These are phyloP conservation scores for Thelonectria rubi DNA, from an alignment of 2,329 filamentous ascomycete genomes.

Conservation along the genomic window DNA sequence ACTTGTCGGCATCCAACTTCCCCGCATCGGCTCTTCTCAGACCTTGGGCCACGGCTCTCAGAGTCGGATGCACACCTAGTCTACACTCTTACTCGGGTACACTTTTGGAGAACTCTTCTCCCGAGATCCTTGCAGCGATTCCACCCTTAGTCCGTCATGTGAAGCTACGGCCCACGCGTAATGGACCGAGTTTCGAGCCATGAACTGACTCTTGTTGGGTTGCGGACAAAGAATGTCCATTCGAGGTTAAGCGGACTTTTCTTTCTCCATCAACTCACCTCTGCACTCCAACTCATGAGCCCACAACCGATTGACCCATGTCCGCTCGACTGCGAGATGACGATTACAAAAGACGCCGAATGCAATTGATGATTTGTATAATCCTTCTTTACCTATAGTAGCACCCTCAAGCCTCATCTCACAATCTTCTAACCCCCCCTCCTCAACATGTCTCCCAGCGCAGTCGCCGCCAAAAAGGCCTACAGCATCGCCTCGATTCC, in stretches of 20 bases:
- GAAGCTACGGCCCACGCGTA: neutral
- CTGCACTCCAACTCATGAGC: neutral
- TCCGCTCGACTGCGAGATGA: conserved; percentile 3
- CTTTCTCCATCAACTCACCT: conserved; percentile 15
- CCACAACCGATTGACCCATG: conserved; percentile 24
- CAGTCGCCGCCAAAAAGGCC: conserved; percentile 40
- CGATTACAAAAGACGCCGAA: conserved; percentile 29
- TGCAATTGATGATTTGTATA: conserved; percentile 12
- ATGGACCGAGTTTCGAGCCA: conserved; percentile 6
- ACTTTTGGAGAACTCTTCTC: neutral
- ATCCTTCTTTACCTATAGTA: conserved; percentile 9
- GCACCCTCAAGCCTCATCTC: conserved; percentile 1
- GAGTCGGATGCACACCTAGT: no score
- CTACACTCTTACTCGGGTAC: neutral
- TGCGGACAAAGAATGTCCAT: conserved; percentile 25
- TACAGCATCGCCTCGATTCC: conserved; percentile 69
- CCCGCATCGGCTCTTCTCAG: conserved; percentile 8
- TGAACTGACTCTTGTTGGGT: neutral
- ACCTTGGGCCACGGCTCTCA: neutral
- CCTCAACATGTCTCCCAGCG: conserved; percentile 38
- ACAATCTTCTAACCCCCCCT: neutral
- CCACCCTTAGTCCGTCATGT: neutral
- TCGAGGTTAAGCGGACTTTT: conserved; percentile 19
- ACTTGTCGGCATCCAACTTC: conserved; percentile 1
- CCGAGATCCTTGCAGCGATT: neutral